phyloP scores from a whole-genome alignment of 2,329 filamentous ascomycete genomes.

The Trichoderma koningii region DNA sequence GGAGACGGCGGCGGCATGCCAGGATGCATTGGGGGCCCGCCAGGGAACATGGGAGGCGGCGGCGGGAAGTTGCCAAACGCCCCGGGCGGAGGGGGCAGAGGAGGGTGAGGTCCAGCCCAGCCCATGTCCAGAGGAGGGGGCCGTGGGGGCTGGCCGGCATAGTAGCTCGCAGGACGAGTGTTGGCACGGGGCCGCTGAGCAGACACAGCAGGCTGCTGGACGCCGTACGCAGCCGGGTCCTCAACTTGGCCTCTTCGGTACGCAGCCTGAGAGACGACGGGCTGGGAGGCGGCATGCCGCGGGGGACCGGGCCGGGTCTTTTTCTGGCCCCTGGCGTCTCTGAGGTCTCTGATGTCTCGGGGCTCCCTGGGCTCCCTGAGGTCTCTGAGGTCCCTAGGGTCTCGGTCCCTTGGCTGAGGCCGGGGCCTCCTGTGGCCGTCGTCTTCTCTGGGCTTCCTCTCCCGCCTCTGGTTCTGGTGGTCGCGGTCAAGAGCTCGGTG shows the following conservation, averaged over 20 bases:
- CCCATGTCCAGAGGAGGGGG: conserved; percentile 33
- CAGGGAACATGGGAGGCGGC: conserved; percentile 33
- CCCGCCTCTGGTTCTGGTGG: conserved; percentile 31
- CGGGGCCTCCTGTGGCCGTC: conserved; percentile 29
- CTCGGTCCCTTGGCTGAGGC: conserved; percentile 29
- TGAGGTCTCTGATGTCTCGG: conserved; percentile 4
- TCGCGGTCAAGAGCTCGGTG: conserved; percentile 33
- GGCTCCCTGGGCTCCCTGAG: neutral
- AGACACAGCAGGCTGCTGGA: conserved; percentile 40
- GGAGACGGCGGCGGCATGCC: conserved; percentile 36
- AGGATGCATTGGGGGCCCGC: conserved; percentile 31
- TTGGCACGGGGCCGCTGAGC: conserved; percentile 39
- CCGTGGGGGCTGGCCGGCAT: conserved; percentile 39
- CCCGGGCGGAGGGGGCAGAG: conserved; percentile 32
- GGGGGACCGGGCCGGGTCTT: conserved; percentile 37
- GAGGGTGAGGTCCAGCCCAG: conserved; percentile 37
- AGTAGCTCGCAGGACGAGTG: conserved; percentile 43
- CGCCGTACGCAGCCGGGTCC: conserved; percentile 41
- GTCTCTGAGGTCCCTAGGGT: conserved; percentile 36
- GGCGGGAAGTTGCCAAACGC: conserved; percentile 39
- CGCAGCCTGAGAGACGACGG: conserved; percentile 38
- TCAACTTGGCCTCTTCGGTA: conserved; percentile 40
- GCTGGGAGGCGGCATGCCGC: conserved; percentile 40
- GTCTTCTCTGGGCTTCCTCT: conserved; percentile 34
- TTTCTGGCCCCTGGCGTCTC: conserved; percentile 36